Conservation (phyloP, 495 filamentous ascomycete genomes). For the Xanthoparmelia taractica region DNA sequence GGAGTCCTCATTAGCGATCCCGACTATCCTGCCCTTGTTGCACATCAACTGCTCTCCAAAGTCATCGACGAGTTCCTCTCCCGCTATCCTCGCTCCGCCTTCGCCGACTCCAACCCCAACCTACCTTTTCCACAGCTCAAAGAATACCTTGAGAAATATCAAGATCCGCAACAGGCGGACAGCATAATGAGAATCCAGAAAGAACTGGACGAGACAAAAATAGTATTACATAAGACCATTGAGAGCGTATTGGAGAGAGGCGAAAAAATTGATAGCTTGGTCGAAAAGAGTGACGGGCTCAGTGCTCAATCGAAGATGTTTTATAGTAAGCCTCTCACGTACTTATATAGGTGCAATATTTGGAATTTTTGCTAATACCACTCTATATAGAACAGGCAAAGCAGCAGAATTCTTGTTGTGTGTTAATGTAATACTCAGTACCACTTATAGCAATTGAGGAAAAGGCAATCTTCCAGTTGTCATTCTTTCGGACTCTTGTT, state of each 20-base stretch:
- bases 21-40: conserved; percentile 82
- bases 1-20: conserved; percentile 85
- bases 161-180: conserved; percentile 81
- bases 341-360: background rate
- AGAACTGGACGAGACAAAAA: conserved; percentile 97
- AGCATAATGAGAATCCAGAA: conserved; percentile 92
- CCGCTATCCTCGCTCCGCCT: conserved; percentile 62
- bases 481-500: background rate
- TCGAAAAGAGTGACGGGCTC: conserved; percentile 79
- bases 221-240: conserved; percentile 94
- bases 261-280: conserved; percentile 86
- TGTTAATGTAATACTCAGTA: conserved; percentile 53
- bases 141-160: conserved; percentile 80
- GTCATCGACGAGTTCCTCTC: conserved; percentile 88
- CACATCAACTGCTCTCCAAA: conserved; percentile 90
- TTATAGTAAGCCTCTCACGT: conserved; percentile 51
- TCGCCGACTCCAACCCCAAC: conserved; percentile 46
- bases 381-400: conserved; percentile 54
- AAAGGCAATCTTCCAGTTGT: conserved; percentile 2
- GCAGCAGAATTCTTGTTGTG: conserved; percentile 93
- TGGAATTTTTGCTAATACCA: conserved; percentile 8
- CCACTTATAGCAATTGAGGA: background rate
- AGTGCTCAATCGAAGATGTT: conserved; percentile 94
- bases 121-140: conserved; percentile 62
- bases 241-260: conserved; percentile 79